A percentile compares a stretch with the other conserved stretches of the same genome.
phyloP scores from a whole-genome alignment of 768 basidiomycete species.

The Suillus brevipes region DNA sequence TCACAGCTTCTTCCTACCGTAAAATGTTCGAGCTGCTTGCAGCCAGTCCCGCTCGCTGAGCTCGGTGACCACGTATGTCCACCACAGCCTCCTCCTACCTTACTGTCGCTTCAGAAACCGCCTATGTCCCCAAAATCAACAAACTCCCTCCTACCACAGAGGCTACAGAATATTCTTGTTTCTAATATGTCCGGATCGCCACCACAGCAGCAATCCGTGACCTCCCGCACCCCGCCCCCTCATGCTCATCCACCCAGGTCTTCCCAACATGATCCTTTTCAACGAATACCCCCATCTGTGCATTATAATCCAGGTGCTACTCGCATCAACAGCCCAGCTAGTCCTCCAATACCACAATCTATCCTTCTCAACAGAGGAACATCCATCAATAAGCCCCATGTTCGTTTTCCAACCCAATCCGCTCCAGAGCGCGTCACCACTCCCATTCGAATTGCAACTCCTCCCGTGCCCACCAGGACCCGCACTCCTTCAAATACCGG shows the following conservation, averaged over 20 bases:
- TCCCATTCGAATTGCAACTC: conserved; percentile 18
- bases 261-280: conserved; percentile 26
- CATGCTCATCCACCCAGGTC: conserved; percentile 15
- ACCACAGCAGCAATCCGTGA: conserved; percentile 9
- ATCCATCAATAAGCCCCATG: conserved; percentile 3
- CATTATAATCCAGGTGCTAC: conserved; percentile 11
- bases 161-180: conserved; percentile 47
- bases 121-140: conserved; percentile 41
- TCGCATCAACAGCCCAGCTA: background rate
- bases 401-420: conserved; percentile 11
- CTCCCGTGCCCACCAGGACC: conserved; percentile 16
- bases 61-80: conserved; percentile 81
- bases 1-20: conserved; percentile 80
- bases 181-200: conserved; percentile 20
- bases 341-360: conserved; percentile 1
- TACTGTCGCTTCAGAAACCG: conserved; percentile 32
- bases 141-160: conserved; percentile 48
- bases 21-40: conserved; percentile 79
- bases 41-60: conserved; percentile 66
- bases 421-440: conserved; percentile 18
- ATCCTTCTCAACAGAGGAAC: conserved; percentile 11
- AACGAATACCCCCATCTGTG: conserved; percentile 26
- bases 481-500: conserved; percentile 23
- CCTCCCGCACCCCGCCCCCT: conserved; percentile 13
- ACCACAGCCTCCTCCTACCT: conserved; percentile 46